Evolutionary conservation across 164 flowering plant genomes (phyloP).

Genomic region (Hamamelis virginiana): DNA sequence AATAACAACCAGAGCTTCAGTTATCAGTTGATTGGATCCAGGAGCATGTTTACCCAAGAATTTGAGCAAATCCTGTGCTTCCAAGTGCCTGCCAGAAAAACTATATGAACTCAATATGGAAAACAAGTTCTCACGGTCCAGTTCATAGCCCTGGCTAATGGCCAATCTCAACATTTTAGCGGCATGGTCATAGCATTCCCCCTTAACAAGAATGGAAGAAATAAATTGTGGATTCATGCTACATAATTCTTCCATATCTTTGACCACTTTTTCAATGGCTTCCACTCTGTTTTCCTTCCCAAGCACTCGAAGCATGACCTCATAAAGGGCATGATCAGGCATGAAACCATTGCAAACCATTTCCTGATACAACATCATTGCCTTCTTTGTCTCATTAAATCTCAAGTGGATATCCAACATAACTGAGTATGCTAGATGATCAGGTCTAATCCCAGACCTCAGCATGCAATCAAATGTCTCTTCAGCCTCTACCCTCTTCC

Average conservation of each 20-base stretch:
- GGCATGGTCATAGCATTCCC: slow-evolving; percentile 69
- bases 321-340: slow-evolving; percentile 65
- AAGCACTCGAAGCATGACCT: slow-evolving; percentile 52
- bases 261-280: slow-evolving; percentile 44
- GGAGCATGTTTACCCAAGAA: slow-evolving; percentile 49
- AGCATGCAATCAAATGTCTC: slow-evolving; percentile 70
- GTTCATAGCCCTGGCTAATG: slow-evolving; percentile 45
- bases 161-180: slow-evolving; percentile 56
- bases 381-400: slow-evolving; percentile 54
- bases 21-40: slow-evolving; percentile 34
- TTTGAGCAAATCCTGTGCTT: slow-evolving; percentile 61
- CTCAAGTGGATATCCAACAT: slow-evolving; percentile 79
- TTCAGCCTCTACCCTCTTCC: slow-evolving; percentile 70
- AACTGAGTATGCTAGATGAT: slow-evolving; percentile 77
- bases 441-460: slow-evolving; percentile 80
- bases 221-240: slow-evolving; percentile 54
- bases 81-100: slow-evolving; percentile 56
- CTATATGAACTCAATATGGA: slow-evolving; percentile 60
- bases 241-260: slow-evolving; percentile 63
- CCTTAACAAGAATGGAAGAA: slow-evolving; percentile 63
- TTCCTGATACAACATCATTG: slow-evolving; percentile 50
- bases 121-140: slow-evolving; percentile 54
- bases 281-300: slow-evolving; percentile 48
- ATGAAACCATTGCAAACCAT: slow-evolving; percentile 65
- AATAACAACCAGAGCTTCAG: slow-evolving; percentile 55